These are phyloP conservation scores for Hydnum rufescens DNA, from an alignment of 768 basidiomycete species.

Conservation along the genomic window DNA sequence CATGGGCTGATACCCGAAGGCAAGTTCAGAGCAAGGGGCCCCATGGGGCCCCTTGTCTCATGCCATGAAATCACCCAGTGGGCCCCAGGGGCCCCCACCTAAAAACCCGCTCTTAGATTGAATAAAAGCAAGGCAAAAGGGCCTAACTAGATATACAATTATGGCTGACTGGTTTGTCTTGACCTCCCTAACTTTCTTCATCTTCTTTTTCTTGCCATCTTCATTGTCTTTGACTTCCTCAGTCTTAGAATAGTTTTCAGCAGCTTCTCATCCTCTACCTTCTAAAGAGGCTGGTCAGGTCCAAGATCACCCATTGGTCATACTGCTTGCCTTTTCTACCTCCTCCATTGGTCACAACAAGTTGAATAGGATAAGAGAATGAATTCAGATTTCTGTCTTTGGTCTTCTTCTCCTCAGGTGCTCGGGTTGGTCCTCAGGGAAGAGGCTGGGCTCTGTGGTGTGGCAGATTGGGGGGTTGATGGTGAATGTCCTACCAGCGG, in stretches of 20 bases:
- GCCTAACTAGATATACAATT: too few relatives aligned
- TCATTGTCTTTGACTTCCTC: constrained; percentile 62
- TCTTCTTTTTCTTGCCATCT: constrained; percentile 80
- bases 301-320: not conserved
- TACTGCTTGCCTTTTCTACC: constrained; percentile 80
- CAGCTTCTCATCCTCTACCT: constrained; percentile 70
- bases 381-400: constrained; percentile 99
- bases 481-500: constrained; percentile 97
- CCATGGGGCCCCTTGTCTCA: too few relatives aligned
- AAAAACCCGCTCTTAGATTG: too few relatives aligned
- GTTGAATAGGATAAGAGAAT: constrained; percentile 99
- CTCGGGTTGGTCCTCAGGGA: constrained; percentile 92
- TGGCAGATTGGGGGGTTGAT: constrained; percentile 90
- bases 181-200: constrained; percentile 89
- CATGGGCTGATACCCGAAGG: too few relatives aligned
- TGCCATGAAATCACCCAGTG: too few relatives aligned
- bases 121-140: too few relatives aligned
- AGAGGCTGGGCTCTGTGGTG: constrained; percentile 80
- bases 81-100: too few relatives aligned
- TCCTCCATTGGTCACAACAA: constrained; percentile 98
- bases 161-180: too few relatives aligned
- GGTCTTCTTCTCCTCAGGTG: constrained; percentile 99
- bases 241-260: constrained; percentile 48
- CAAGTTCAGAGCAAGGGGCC: too few relatives aligned
- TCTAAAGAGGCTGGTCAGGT: constrained; percentile 25